phyloP scores from a whole-genome alignment of 75 land plant species.

The Cunninghamia lanceolata region DNA sequence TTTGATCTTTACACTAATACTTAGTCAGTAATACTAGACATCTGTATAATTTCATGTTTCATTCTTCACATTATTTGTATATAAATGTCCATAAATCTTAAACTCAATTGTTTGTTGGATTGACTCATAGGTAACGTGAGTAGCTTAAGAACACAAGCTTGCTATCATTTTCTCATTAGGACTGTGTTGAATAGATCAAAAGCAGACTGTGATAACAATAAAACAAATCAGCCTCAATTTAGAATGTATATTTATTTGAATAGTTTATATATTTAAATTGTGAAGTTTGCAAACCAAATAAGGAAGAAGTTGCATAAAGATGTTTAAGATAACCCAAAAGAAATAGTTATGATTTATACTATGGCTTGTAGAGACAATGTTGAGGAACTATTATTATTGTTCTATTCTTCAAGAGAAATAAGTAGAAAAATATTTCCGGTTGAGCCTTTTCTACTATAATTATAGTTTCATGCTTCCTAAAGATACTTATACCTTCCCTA shows the following conservation, averaged over 20 bases:
- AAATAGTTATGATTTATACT: background rate
- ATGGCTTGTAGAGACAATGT: background rate
- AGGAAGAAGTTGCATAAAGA: background rate
- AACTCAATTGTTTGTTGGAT: too few relatives aligned
- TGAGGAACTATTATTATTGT: too few relatives aligned
- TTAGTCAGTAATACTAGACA: background rate
- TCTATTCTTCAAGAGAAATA: background rate
- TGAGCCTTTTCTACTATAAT: background rate
- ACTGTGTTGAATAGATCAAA: background rate
- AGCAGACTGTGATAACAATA: background rate
- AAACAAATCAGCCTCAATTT: background rate
- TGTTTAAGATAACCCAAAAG: background rate
- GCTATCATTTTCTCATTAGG: background rate
- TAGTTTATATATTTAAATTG: background rate
- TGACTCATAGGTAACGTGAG: too few relatives aligned
- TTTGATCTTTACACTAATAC: background rate
- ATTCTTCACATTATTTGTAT: too few relatives aligned
- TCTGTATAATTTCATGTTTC: background rate
- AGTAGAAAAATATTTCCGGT: background rate
- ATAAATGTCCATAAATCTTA: too few relatives aligned
- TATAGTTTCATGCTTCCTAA: background rate
- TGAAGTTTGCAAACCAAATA: background rate
- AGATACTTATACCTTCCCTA: background rate
- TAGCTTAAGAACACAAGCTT: too few relatives aligned
- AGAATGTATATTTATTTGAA: background rate